These are phyloP conservation scores for Gamarada debralockiae DNA, from an alignment of 495 filamentous ascomycete genomes.

Conservation along the genomic window DNA sequence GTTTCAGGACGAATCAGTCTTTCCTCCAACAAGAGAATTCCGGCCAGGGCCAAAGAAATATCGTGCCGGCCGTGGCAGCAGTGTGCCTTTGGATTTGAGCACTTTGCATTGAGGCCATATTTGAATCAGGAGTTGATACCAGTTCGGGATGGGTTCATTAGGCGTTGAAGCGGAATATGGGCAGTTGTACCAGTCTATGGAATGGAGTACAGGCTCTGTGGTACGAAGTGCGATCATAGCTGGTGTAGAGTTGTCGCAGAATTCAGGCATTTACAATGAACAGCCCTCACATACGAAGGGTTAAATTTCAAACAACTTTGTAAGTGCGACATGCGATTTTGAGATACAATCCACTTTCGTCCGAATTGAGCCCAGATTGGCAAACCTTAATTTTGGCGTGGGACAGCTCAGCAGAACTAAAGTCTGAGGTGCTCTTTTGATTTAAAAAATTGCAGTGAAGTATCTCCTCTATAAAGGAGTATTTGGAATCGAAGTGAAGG, in stretches of 20 bases:
- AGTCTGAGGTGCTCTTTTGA: too few relatives aligned
- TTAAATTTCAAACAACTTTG: too few relatives aligned
- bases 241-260: background rate
- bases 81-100: slow-evolving; percentile 84
- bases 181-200: background rate
- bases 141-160: background rate
- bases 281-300: too few relatives aligned
- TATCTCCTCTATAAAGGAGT: too few relatives aligned
- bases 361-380: too few relatives aligned
- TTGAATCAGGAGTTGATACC: background rate
- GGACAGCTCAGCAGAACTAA: too few relatives aligned
- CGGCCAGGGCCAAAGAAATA: slow-evolving; percentile 69
- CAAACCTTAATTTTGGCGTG: too few relatives aligned
- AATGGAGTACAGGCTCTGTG: background rate
- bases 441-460: too few relatives aligned
- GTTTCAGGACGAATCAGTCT: slow-evolving; percentile 74
- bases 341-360: too few relatives aligned
- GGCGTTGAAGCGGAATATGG: slow-evolving; percentile 6
- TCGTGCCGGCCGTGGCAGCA: slow-evolving; percentile 86
- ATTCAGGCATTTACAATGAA: too few relatives aligned
- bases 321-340: too few relatives aligned
- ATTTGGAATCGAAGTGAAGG: too few relatives aligned
- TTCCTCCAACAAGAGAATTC: slow-evolving; percentile 84
- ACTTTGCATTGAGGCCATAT: slow-evolving; percentile 8
- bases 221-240: background rate